Base-by-base conservation (phyloP, 2,329 filamentous ascomycete species). In the Cadophora sp. region DNA sequence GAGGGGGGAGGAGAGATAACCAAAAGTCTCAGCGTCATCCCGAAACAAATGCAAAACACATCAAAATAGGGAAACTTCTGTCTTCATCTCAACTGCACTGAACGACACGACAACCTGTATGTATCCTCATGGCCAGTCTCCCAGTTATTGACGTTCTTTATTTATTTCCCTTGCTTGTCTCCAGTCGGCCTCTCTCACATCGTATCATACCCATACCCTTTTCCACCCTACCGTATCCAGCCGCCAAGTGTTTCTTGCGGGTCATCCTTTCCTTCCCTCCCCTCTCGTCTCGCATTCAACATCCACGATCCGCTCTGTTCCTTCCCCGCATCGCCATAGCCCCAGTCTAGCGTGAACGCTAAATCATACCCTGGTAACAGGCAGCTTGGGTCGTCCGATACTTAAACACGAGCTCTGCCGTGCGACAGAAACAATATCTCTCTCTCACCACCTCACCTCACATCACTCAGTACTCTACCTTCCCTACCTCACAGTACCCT, bases 291-390 rank as follows among this genome's bases (percentile, higher is more conserved):
- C 29, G 22, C 34, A 37, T 58, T 37, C 34, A 29, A 14, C 34
- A 37, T 58, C 27, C 34, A 29, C 34, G 24, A 29, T 64, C 34
- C 34, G 24, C 62, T 9, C n/a, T 26, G n/a, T 60, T 22, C 27
- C 26, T 69, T 64, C 67, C 67, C 67, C 67, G 67, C 67, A 68
- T 51, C 50, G 48, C 46, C 62, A 61, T 58, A 68, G 62, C 67
- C 62, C 62, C 61, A 16, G 40, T 51, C 31, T 65, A 22, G 62
- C 34, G 26, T 29, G 4, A 34, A 64, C 51, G 29, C 50, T 59
- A 46, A 34, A 27, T n/a, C 22, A 11, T 4, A 60, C 34, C 59
- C 37, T 34, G 9, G 40, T 27, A 29, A 14, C 40, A 27, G 55
- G n/a, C 48, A 26, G n/a, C 59, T 62, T 63, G 48, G 48, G 22